phyloP scores from a whole-genome alignment of 1,284 basidiomycete genomes.

The Irpex lacteus region DNA sequence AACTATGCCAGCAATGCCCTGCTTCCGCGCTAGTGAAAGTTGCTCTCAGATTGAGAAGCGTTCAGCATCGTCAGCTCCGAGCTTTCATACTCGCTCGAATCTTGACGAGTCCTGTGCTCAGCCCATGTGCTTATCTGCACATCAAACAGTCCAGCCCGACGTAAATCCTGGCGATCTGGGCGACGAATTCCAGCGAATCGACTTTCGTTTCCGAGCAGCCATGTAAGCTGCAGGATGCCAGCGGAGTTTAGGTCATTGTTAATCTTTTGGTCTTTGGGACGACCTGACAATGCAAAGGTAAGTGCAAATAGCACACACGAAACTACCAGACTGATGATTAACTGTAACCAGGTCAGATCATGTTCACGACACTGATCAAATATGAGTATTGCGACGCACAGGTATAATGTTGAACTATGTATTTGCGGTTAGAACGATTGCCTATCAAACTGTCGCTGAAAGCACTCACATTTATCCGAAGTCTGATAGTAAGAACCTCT shows the following conservation, averaged over 20 bases:
- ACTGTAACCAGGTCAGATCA: neutral
- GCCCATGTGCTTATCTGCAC: neutral
- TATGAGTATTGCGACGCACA: neutral
- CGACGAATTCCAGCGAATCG: neutral
- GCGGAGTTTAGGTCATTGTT: neutral
- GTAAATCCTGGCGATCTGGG: neutral
- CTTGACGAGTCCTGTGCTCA: neutral
- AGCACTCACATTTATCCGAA: neutral
- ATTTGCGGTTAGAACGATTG: no score
- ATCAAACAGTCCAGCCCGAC: neutral
- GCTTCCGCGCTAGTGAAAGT: no score
- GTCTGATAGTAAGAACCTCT: neutral
- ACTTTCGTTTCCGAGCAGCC: constrained; percentile 2
- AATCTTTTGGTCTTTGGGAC: neutral
- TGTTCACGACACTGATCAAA: no score
- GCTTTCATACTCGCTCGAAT: no score
- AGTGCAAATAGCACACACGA: neutral
- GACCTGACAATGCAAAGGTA: neutral
- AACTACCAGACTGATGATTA: neutral
- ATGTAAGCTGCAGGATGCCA: constrained; percentile 1
- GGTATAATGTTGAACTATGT: neutral
- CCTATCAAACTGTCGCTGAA: neutral
- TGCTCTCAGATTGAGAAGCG: no score
- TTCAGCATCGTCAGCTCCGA: no score
- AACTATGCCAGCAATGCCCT: no score